Evolutionary conservation across 306 rosid species (phyloP), one percentile per base, ranked within the genome.

Genomic region (Gynostemma pentaphyllum): DNA sequence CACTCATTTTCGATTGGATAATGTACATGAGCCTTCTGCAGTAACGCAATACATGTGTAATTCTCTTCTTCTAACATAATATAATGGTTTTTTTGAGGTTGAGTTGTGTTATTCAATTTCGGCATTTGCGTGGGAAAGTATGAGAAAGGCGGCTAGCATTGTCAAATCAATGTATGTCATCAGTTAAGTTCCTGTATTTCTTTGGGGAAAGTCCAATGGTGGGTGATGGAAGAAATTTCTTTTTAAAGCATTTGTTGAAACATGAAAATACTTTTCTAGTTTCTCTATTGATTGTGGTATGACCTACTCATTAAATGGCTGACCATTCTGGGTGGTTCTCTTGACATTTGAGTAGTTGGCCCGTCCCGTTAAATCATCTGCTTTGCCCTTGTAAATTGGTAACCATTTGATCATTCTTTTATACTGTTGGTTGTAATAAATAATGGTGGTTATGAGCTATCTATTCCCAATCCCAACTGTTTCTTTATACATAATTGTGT

Each of bases 11-110:
- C 13, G 32, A 30, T 51, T 62, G 62, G 62, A 71, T 68, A 57
- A 59, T 62, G 62, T 55, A 63, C 34, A 32, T 54, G 1, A 39
- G 49, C 42, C 9, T 59, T 49, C 30, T 60, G 41, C 53, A 53
- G 63, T 64, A 55, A 70, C 26, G 16, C n/a, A 53, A 45, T 69
- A 51, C 56, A 62, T 24, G 41, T 62, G 13, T 22, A 36, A 45
- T 34, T 41, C 51, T 41, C 10, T 62, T 19, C 56, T 50, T 62
- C 51, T 37, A 41, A 23, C 46, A 22, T 14, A 39, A 40, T 21
- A 30, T 6, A 15, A n/a, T 10, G 32, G 42, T 32, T 16, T 32
- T n/a, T 37, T 9, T 55, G 23, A 55, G 62, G 8, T 28, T 54
- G 61, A 54, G 2, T 54, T 55, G 26, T 32, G 26, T 16, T 30